Evolutionary conservation across 495 filamentous ascomycete genomes (phyloP).

Genomic region (Trichoderma reesei): DNA sequence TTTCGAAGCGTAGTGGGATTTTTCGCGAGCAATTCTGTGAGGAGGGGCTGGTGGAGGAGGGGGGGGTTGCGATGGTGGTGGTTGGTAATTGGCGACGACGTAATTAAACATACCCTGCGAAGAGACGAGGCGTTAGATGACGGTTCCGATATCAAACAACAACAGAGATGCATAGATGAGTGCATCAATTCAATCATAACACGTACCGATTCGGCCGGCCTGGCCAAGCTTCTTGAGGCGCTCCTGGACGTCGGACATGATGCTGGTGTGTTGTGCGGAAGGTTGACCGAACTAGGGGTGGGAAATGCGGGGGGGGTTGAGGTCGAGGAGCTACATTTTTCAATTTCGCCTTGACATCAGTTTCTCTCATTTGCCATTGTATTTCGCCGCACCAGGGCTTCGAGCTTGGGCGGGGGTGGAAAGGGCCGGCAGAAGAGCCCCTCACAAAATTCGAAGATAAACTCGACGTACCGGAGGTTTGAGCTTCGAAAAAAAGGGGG

Average conservation of each 20-base stretch:
- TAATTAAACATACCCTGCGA: too few species aligned
- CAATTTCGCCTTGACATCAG: not conserved
- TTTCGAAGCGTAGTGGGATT: too few species aligned
- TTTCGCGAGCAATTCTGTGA: too few species aligned
- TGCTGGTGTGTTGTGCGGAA: conserved; percentile 22
- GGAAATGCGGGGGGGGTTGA: conserved; percentile 7
- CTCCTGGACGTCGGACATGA: conserved; percentile 57
- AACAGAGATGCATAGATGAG: too few species aligned
- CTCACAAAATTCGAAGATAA: not conserved
- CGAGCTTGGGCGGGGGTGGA: not conserved
- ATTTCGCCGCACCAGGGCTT: too few species aligned
- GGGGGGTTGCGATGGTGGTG: too few species aligned
- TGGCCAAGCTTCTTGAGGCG: conserved; percentile 71
- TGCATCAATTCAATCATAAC: too few species aligned
- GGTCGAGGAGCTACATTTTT: not conserved
- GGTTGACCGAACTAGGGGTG: conserved; percentile 12
- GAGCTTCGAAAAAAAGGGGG: not conserved
- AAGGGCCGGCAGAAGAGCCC: not conserved
- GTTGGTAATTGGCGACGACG: too few species aligned
- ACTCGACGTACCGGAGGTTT: not conserved
- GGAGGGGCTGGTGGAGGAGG: too few species aligned
- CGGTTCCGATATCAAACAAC: not conserved
- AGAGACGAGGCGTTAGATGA: too few species aligned
- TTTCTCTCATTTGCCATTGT: too few species aligned
- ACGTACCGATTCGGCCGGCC: conserved; percentile 70